Conservation (phyloP, 257 asterid species). For the Petunia secreta region DNA sequence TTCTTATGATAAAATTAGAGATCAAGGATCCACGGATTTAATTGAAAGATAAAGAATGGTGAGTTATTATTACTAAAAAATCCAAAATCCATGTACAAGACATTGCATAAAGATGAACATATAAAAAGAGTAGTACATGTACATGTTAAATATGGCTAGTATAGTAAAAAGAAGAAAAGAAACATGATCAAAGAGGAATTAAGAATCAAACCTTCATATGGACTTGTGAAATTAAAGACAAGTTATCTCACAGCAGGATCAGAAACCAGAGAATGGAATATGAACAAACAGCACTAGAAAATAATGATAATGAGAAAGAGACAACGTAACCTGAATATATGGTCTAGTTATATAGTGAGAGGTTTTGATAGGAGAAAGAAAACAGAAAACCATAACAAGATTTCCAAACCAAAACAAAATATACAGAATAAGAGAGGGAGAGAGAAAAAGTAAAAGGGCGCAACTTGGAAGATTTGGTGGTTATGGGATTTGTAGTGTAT, state of each 20-base stretch:
- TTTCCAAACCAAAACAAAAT: slow-evolving; percentile 33
- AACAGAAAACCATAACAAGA: slow-evolving; percentile 14
- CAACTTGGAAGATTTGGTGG: neutral
- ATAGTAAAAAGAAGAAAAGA: neutral
- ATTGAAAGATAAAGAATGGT: neutral
- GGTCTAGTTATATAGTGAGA: slow-evolving; percentile 10
- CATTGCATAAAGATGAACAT: neutral
- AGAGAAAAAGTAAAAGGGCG: slow-evolving; percentile 25
- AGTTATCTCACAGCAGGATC: slow-evolving; percentile 12
- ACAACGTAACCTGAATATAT: slow-evolving; percentile 33
- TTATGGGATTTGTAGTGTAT: neutral
- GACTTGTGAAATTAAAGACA: neutral
- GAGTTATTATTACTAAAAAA: neutral
- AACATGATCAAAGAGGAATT: neutral
- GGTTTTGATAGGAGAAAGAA: slow-evolving; percentile 17
- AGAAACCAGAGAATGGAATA: slow-evolving; percentile 21
- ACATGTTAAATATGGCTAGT: no score
- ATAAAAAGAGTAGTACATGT: no score
- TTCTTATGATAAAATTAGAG: no score
- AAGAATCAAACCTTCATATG: slow-evolving; percentile 65
- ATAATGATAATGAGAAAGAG: slow-evolving; percentile 24
- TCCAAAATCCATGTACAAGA: neutral
- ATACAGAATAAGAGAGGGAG: slow-evolving; percentile 33
- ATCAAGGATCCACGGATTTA: neutral
- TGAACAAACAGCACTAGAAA: slow-evolving; percentile 24